phyloP scores from a whole-genome alignment of 345 rosid species.

The Brassica nigra region DNA sequence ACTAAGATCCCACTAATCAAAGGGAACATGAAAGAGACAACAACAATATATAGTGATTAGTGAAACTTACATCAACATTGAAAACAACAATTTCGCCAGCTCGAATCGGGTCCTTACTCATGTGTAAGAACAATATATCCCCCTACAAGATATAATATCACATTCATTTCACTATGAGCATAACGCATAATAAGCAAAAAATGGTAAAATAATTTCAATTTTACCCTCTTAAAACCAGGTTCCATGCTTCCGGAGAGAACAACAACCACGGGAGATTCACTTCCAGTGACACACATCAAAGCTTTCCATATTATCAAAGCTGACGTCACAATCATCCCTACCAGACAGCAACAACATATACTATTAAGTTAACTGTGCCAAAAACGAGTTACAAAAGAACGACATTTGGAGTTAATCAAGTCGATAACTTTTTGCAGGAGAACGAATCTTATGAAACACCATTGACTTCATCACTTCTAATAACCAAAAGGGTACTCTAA shows the following conservation, averaged over 20 bases:
- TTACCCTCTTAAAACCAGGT: constrained; percentile 73
- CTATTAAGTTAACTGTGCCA: neutral
- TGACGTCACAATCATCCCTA: constrained; percentile 65
- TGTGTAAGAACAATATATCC: constrained; percentile 65
- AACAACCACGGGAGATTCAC: constrained; percentile 79
- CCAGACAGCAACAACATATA: neutral
- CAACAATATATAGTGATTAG: neutral
- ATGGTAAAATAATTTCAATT: neutral
- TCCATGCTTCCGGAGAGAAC: constrained; percentile 82
- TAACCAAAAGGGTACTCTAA: neutral
- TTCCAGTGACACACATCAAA: constrained; percentile 68
- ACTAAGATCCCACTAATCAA: neutral
- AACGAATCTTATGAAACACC: constrained; percentile 7
- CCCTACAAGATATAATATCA: constrained; percentile 50
- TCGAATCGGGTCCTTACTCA: constrained; percentile 70
- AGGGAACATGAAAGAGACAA: neutral
- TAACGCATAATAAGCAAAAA: neutral
- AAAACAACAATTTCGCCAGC: constrained; percentile 71
- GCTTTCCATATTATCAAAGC: constrained; percentile 81
- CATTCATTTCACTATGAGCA: neutral
- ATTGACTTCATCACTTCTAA: constrained; percentile 18
- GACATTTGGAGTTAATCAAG: neutral
- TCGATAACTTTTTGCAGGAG: neutral
- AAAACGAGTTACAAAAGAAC: no score
- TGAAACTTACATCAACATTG: constrained; percentile 53